A percentile compares a stretch with the other conserved stretches of the same genome.
phyloP scores from a whole-genome alignment of 305 asterid species.

The Ilex paraguariensis region DNA sequence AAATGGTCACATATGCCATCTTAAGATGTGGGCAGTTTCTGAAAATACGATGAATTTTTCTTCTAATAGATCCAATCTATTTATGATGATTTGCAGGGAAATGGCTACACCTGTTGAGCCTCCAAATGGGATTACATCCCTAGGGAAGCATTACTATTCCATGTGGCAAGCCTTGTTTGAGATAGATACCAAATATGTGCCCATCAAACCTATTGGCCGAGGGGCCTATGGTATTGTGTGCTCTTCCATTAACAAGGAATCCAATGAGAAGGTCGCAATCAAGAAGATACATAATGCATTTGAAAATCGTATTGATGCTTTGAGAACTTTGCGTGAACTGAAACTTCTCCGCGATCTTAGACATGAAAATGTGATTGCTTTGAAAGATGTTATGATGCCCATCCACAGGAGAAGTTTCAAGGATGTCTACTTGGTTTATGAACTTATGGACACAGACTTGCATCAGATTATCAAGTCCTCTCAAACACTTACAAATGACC shows the following conservation, averaged over 20 bases:
- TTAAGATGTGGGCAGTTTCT: too few relatives aligned
- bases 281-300: conserved; percentile 50
- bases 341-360: conserved; percentile 11
- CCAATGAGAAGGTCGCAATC: conserved; percentile 52
- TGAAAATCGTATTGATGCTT: conserved; percentile 47
- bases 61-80: too few relatives aligned
- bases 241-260: conserved; percentile 46
- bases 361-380: conserved; percentile 10
- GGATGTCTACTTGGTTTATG: conserved; percentile 13
- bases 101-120: conserved; percentile 66
- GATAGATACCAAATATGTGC: conserved; percentile 50
- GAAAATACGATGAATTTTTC: too few relatives aligned
- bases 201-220: conserved; percentile 61
- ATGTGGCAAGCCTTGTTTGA: conserved; percentile 62
- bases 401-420: conserved; percentile 6
- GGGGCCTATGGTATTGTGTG: conserved; percentile 62
- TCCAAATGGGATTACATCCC: conserved; percentile 38
- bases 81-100: background rate
- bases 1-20: too few relatives aligned
- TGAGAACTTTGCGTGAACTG: conserved; percentile 48
- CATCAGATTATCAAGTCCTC: conserved; percentile 10
- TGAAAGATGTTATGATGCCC: conserved; percentile 11
- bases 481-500: conserved; percentile 4
- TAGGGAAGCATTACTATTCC: conserved; percentile 53
- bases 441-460: conserved; percentile 1